Conservation (phyloP, 306 rosid species). For the Alnus glutinosa region DNA sequence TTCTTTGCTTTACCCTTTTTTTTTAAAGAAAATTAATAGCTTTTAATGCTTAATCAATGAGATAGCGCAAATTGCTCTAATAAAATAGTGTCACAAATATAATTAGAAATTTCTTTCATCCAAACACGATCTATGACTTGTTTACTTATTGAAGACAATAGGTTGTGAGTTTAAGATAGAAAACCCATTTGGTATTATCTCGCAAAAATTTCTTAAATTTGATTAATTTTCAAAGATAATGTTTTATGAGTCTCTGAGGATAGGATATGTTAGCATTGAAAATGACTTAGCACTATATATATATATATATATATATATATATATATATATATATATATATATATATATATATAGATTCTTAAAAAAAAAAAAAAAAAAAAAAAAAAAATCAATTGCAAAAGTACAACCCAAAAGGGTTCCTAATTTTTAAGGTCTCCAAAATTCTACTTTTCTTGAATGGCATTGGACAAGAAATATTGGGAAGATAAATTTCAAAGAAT, state of each 20-base stretch:
- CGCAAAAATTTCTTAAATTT: neutral
- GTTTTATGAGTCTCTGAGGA: neutral
- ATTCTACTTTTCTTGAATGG: neutral
- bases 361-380: no score
- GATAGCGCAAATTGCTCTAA: no score
- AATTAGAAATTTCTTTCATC: no score
- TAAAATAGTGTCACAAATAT: no score
- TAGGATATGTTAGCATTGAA: neutral
- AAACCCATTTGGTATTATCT: neutral
- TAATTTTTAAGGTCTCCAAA: neutral
- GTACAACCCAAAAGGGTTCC: neutral
- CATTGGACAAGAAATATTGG: neutral
- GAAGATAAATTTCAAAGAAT: slow-evolving; percentile 10
- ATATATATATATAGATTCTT: no score
- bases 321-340: no score
- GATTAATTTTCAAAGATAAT: neutral
- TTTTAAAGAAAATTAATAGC: no score
- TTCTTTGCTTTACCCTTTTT: neutral
- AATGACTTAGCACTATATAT: neutral
- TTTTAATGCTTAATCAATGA: no score
- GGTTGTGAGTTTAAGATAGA: neutral
- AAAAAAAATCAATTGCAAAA: no score
- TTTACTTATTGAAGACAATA: neutral
- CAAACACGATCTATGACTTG: no score
- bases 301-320: no score